Conservation (phyloP, 2,329 filamentous ascomycete genomes). For the Cordyceps javanica region DNA sequence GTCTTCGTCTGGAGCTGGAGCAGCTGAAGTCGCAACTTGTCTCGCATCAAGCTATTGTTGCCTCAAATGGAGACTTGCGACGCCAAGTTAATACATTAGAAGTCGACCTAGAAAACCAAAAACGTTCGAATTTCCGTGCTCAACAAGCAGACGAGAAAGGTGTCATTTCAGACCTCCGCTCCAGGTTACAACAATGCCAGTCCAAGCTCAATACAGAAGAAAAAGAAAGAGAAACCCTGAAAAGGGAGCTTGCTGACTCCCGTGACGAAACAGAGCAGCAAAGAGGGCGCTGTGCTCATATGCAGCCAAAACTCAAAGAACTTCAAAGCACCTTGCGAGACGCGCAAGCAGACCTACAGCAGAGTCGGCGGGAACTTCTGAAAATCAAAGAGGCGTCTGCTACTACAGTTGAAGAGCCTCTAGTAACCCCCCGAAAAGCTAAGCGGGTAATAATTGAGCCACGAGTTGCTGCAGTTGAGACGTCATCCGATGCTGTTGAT, state of each 20-base stretch:
- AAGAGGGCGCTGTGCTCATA: constrained; percentile 63
- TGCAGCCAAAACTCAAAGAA: constrained; percentile 62
- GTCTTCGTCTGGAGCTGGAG: constrained; percentile 50
- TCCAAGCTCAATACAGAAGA: constrained; percentile 34
- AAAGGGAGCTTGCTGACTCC: constrained; percentile 49
- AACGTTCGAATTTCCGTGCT: constrained; percentile 28
- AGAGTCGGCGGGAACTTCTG: constrained; percentile 37
- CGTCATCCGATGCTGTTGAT: constrained; percentile 33
- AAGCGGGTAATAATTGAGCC: neutral
- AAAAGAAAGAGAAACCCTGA: constrained; percentile 40
- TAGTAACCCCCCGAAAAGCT: neutral
- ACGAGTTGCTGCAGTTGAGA: neutral
- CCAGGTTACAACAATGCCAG: constrained; percentile 30
- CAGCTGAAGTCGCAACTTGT: constrained; percentile 48
- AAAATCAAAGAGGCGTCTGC: neutral
- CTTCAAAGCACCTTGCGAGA: constrained; percentile 39
- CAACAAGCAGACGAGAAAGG: constrained; percentile 21
- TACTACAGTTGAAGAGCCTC: neutral
- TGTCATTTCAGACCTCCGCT: constrained; percentile 30
- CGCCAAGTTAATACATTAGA: constrained; percentile 71
- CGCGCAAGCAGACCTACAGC: constrained; percentile 57
- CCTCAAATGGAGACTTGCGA: constrained; percentile 75
- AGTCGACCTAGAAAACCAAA: constrained; percentile 78
- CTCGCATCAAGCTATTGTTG: constrained; percentile 60
- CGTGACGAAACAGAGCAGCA: constrained; percentile 58